Conservation (phyloP, 2,329 filamentous ascomycete genomes). For the Colletotrichum paranaense region DNA sequence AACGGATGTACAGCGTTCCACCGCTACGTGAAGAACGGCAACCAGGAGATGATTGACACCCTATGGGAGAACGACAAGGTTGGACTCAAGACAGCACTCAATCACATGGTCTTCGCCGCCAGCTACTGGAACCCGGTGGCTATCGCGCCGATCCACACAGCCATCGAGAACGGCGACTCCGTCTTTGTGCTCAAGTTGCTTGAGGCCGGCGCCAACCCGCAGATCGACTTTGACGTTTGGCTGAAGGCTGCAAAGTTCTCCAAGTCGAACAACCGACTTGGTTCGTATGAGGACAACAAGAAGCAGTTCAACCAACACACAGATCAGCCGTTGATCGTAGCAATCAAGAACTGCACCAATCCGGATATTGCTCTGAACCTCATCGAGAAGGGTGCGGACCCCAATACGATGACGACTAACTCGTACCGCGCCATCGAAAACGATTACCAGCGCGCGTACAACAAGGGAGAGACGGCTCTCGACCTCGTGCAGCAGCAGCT, state of each 20-base stretch:
- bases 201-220: slow-evolving; percentile 68
- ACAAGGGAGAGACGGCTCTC: slow-evolving; percentile 62
- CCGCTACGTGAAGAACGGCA: slow-evolving; percentile 66
- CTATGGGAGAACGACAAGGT: slow-evolving; percentile 68
- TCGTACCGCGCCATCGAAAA: slow-evolving; percentile 50
- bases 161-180: slow-evolving; percentile 64
- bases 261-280: slow-evolving; percentile 48
- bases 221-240: slow-evolving; percentile 73
- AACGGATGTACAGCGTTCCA: slow-evolving; percentile 74
- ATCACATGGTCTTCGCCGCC: slow-evolving; percentile 66
- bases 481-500: slow-evolving; percentile 70
- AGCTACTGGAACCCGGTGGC: slow-evolving; percentile 47
- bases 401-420: slow-evolving; percentile 65
- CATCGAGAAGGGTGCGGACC: slow-evolving; percentile 72
- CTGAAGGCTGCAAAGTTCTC: slow-evolving; percentile 65
- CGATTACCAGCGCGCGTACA: slow-evolving; percentile 45
- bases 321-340: slow-evolving; percentile 75
- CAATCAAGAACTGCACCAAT: slow-evolving; percentile 60
- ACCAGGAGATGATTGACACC: slow-evolving; percentile 58
- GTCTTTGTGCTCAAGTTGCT: slow-evolving; percentile 70
- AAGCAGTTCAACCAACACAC: slow-evolving; percentile 57
- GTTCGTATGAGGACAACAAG: slow-evolving; percentile 60
- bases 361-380: slow-evolving; percentile 66
- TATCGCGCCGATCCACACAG: slow-evolving; percentile 66
- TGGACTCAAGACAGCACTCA: slow-evolving; percentile 72